Conservation (phyloP, 1,284 basidiomycete genomes). For the Volvariella volvacea region DNA sequence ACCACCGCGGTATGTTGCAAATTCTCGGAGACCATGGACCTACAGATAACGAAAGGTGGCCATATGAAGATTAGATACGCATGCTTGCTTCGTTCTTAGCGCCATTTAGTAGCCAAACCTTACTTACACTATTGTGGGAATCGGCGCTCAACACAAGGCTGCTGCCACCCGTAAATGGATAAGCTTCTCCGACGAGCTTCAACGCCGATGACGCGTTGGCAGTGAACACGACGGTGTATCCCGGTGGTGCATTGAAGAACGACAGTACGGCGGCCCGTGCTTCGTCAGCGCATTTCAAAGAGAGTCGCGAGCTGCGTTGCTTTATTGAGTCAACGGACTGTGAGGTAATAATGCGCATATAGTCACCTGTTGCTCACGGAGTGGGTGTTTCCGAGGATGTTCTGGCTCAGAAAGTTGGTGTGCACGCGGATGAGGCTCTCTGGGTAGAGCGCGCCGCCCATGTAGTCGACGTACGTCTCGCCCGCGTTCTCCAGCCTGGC, state of each 20-base stretch:
- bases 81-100: background rate
- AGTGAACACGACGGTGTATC: slow-evolving; percentile 78
- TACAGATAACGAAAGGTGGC: too few relatives aligned
- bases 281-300: slow-evolving; percentile 55
- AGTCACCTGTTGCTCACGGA: slow-evolving; percentile 69
- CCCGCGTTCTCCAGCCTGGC: slow-evolving; percentile 50
- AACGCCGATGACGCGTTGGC: slow-evolving; percentile 73
- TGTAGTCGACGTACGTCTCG: slow-evolving; percentile 78
- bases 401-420: slow-evolving; percentile 56
- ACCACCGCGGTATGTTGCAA: slow-evolving; percentile 49
- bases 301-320: slow-evolving; percentile 55
- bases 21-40: slow-evolving; percentile 75
- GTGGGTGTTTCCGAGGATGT: slow-evolving; percentile 75
- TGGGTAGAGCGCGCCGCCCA: slow-evolving; percentile 72
- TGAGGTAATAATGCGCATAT: slow-evolving; percentile 17
- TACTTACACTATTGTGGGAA: slow-evolving; percentile 67
- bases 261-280: slow-evolving; percentile 64
- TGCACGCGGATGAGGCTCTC: slow-evolving; percentile 67
- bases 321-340: slow-evolving; percentile 7
- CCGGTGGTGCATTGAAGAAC: slow-evolving; percentile 64
- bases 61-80: slow-evolving; percentile 3
- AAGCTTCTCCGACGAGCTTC: slow-evolving; percentile 77
- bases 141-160: slow-evolving; percentile 62
- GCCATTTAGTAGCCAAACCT: background rate
- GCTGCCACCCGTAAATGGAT: slow-evolving; percentile 54